Conservation (phyloP, 2,329 filamentous ascomycete genomes). For the Talaromyces marneffei region DNA sequence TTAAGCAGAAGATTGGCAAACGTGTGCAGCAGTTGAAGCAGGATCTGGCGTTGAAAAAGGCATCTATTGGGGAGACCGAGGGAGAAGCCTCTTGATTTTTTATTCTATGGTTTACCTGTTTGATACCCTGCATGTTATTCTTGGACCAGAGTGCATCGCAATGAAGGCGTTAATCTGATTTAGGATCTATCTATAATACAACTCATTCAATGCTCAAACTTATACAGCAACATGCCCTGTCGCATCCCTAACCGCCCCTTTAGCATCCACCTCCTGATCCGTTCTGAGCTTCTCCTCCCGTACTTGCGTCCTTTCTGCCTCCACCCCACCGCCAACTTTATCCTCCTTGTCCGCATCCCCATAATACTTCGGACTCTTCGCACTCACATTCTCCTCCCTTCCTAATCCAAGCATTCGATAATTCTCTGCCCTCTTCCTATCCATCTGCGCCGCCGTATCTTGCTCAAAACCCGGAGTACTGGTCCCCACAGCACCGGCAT, state of each 20-base stretch:
- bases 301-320: slow-evolving; percentile 22
- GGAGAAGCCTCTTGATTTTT: slow-evolving; percentile 13
- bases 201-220: not conserved
- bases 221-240: slow-evolving; percentile 26
- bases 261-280: slow-evolving; percentile 26
- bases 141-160: not conserved
- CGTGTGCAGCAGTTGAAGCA: slow-evolving; percentile 41
- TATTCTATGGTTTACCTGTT: not conserved
- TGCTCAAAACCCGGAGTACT: slow-evolving; percentile 26
- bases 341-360: not conserved
- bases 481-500: slow-evolving; percentile 31
- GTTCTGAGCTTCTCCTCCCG: slow-evolving; percentile 24
- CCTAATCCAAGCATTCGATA: slow-evolving; percentile 23
- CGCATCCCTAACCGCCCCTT: slow-evolving; percentile 23
- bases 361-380: slow-evolving; percentile 16
- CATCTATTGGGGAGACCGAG: slow-evolving; percentile 34
- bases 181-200: slow-evolving; percentile 2
- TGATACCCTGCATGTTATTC: slow-evolving; percentile 9
- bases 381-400: slow-evolving; percentile 18
- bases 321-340: slow-evolving; percentile 8
- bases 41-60: slow-evolving; percentile 41
- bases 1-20: slow-evolving; percentile 40
- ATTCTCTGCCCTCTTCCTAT: slow-evolving; percentile 31
- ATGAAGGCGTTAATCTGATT: not conserved
- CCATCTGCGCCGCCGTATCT: slow-evolving; percentile 30